A percentile compares a stretch with the other conserved stretches of the same genome.
These are phyloP conservation scores for Achaetomiella virescens DNA, from an alignment of 495 filamentous ascomycete genomes.

Conservation along the genomic window DNA sequence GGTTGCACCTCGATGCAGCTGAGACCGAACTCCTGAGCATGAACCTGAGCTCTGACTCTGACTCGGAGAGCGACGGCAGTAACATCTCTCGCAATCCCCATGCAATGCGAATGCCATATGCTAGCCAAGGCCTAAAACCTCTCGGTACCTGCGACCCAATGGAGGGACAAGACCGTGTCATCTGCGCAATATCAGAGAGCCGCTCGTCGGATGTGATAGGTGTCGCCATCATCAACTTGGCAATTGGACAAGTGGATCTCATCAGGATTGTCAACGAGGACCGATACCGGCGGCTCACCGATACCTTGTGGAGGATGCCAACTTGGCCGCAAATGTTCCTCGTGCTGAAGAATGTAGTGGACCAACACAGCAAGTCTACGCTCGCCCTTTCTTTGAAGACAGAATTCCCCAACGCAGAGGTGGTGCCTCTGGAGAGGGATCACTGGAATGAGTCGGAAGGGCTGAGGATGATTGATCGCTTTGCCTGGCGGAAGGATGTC, in stretches of 20 bases:
- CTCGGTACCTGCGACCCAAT: not conserved
- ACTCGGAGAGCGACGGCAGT: not conserved
- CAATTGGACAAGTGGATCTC: slow-evolving; percentile 59
- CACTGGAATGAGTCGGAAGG: slow-evolving; percentile 84
- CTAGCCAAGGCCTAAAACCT: not conserved
- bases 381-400: slow-evolving; percentile 57
- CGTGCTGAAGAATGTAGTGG: slow-evolving; percentile 45
- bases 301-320: slow-evolving; percentile 60
- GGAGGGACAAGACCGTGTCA: slow-evolving; percentile 50
- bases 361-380: slow-evolving; percentile 67
- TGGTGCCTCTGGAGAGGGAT: slow-evolving; percentile 67
- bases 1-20: not conserved
- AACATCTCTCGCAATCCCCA: not conserved
- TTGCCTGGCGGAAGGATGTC: slow-evolving; percentile 71
- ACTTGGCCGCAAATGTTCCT: slow-evolving; percentile 25
- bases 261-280: slow-evolving; percentile 66
- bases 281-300: slow-evolving; percentile 57
- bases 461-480: slow-evolving; percentile 68
- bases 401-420: slow-evolving; percentile 51
- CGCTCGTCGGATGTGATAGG: slow-evolving; percentile 76
- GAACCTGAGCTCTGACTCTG: not conserved
- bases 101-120: not conserved
- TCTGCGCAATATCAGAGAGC: slow-evolving; percentile 89
- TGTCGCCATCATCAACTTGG: slow-evolving; percentile 80
- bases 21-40: not conserved